phyloP scores from a whole-genome alignment of 441 rosid species.

The Viola pubescens region DNA sequence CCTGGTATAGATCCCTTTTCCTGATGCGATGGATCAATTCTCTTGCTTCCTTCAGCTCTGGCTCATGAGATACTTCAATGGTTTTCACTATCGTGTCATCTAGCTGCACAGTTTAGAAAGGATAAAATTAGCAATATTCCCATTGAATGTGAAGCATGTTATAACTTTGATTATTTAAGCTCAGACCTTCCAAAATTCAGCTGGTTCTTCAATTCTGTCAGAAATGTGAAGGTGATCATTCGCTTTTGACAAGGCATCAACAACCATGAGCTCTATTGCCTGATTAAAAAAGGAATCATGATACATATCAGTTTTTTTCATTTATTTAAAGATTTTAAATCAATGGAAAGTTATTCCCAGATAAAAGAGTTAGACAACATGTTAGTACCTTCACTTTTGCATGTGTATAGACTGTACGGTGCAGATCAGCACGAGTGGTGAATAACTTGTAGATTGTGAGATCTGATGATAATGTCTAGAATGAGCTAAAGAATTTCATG shows the following conservation, averaged over 20 bases:
- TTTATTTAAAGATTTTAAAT: neutral
- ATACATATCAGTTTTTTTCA: neutral
- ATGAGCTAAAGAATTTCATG: constrained; percentile 10
- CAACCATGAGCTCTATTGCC: constrained; percentile 65
- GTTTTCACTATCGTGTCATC: constrained; percentile 50
- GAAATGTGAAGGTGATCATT: constrained; percentile 35
- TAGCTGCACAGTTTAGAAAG: constrained; percentile 31
- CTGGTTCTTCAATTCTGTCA: constrained; percentile 35
- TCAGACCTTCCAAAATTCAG: constrained; percentile 50
- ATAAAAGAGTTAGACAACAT: neutral
- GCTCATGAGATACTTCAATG: constrained; percentile 35
- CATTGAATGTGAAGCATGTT: neutral
- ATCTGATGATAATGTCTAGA: constrained; percentile 22
- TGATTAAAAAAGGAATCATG: constrained; percentile 24
- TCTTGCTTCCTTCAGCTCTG: constrained; percentile 54
- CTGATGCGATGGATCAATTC: constrained; percentile 47
- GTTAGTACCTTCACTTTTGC: constrained; percentile 59
- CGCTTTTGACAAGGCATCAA: constrained; percentile 50
- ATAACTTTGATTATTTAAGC: constrained; percentile 8
- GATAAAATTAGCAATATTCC: constrained; percentile 5
- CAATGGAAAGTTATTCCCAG: no score
- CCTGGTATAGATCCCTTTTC: constrained; percentile 57
- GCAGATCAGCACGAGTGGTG: constrained; percentile 63
- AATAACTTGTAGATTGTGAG: constrained; percentile 54
- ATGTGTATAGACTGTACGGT: constrained; percentile 59